Conservation (phyloP, 1,139 yeast species). For the Candida buenavistaensis region DNA sequence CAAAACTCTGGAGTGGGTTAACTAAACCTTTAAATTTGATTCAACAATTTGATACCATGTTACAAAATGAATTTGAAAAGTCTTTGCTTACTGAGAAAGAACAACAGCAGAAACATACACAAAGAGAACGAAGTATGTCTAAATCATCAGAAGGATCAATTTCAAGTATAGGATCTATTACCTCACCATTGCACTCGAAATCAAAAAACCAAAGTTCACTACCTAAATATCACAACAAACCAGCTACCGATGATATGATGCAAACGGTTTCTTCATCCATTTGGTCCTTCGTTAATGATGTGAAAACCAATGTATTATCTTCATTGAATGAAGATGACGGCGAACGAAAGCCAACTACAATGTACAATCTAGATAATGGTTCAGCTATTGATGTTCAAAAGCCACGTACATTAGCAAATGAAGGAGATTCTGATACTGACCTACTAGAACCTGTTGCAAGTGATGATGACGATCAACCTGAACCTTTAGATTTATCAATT, state of each 20-base stretch:
- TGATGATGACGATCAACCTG: conserved; percentile 20
- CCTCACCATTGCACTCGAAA: conserved; percentile 28
- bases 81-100: conserved; percentile 28
- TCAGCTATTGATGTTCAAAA: conserved; percentile 19
- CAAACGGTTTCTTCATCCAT: conserved; percentile 45
- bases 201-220: too few species aligned
- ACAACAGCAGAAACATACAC: neutral
- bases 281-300: conserved; percentile 49
- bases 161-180: conserved; percentile 24
- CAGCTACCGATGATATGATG: conserved; percentile 31
- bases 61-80: conserved; percentile 66
- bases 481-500: conserved; percentile 27
- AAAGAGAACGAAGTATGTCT: conserved; percentile 6
- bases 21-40: conserved; percentile 61
- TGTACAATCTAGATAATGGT: conserved; percentile 32
- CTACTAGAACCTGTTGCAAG: conserved; percentile 11
- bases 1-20: conserved; percentile 32
- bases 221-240: too few species aligned
- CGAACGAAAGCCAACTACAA: conserved; percentile 10
- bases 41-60: conserved; percentile 67
- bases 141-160: conserved; percentile 29
- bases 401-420: conserved; percentile 1
- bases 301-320: conserved; percentile 38
- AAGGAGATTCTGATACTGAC: conserved; percentile 11
- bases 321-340: conserved; percentile 33